phyloP scores from a whole-genome alignment of 257 asterid species.

The Linderniella brevidens region DNA sequence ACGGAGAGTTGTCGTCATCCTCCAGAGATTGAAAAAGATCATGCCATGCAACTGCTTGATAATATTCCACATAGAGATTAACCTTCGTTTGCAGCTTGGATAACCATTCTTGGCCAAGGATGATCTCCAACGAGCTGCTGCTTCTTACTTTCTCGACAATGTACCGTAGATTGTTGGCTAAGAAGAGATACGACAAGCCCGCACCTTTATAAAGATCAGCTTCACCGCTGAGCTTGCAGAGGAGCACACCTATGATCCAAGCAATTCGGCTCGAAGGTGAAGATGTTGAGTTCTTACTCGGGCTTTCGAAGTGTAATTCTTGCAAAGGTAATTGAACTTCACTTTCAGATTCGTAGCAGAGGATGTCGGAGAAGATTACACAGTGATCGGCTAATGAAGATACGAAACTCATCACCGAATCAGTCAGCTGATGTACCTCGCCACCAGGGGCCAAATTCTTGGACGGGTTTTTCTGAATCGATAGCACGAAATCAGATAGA shows the following conservation, averaged over 20 bases:
- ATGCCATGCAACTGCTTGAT: constrained; percentile 43
- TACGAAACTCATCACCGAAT: constrained; percentile 27
- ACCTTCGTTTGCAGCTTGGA: constrained; percentile 36
- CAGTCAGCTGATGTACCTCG: constrained; percentile 48
- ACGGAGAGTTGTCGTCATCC: constrained; percentile 15
- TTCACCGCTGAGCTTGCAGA: constrained; percentile 63
- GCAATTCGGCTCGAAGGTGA: constrained; percentile 31
- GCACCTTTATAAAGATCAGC: constrained; percentile 34
- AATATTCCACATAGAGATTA: constrained; percentile 32
- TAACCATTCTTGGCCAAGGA: constrained; percentile 51
- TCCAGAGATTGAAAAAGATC: constrained; percentile 23
- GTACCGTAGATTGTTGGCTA: constrained; percentile 47
- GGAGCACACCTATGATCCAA: constrained; percentile 49
- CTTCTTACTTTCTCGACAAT: constrained; percentile 23
- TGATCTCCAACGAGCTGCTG: constrained; percentile 19
- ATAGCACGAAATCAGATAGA: constrained; percentile 30
- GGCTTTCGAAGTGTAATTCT: constrained; percentile 30
- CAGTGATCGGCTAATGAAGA: constrained; percentile 30
- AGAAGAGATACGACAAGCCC: constrained; percentile 47
- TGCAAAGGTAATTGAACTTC: constrained; percentile 24
- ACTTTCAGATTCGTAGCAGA: constrained; percentile 10
- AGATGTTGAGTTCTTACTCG: constrained; percentile 12
- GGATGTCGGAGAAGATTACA: constrained; percentile 28
- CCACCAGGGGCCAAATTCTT: constrained; percentile 30
- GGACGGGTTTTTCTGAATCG: constrained; percentile 41